Evolutionary conservation across 352 stramenopile genomes (phyloP).

Genomic region (Phytophthora cryptogea): DNA sequence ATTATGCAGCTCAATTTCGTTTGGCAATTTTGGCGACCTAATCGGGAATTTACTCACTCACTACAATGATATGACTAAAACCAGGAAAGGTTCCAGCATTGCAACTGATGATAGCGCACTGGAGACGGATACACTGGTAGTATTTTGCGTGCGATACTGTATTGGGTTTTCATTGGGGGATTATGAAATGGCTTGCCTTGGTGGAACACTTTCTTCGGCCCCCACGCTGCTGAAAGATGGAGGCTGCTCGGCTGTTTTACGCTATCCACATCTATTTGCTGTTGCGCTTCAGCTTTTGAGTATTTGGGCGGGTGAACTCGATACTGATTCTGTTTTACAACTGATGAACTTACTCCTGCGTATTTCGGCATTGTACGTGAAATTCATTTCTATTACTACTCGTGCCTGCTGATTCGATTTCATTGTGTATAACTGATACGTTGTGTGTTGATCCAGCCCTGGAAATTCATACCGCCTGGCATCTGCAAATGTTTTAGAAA

Average conservation of each 20-base stretch:
- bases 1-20: slow-evolving; percentile 27
- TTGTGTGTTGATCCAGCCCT: slow-evolving; percentile 23
- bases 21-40: slow-evolving; percentile 26
- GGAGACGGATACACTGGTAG: slow-evolving; percentile 7
- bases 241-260: slow-evolving; percentile 3
- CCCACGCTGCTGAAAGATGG: slow-evolving; percentile 1
- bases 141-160: slow-evolving; percentile 31
- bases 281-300: slow-evolving; percentile 39
- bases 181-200: slow-evolving; percentile 9
- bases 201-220: not conserved
- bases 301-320: slow-evolving; percentile 21
- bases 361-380: slow-evolving; percentile 33
- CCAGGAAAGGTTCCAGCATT: not conserved
- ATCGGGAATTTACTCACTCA: slow-evolving; percentile 16
- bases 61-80: not conserved
- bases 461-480: slow-evolving; percentile 30
- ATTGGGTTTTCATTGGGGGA: slow-evolving; percentile 30
- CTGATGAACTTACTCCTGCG: slow-evolving; percentile 19
- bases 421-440: slow-evolving; percentile 5
- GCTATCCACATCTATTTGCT: slow-evolving; percentile 28
- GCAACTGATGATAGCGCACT: not conserved
- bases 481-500: slow-evolving; percentile 21
- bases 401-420: slow-evolving; percentile 5
- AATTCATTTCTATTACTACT: not conserved
- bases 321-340: slow-evolving; percentile 4